phyloP scores from a whole-genome alignment of 306 rosid genomes.

The Cucurbita argyrosperma region DNA sequence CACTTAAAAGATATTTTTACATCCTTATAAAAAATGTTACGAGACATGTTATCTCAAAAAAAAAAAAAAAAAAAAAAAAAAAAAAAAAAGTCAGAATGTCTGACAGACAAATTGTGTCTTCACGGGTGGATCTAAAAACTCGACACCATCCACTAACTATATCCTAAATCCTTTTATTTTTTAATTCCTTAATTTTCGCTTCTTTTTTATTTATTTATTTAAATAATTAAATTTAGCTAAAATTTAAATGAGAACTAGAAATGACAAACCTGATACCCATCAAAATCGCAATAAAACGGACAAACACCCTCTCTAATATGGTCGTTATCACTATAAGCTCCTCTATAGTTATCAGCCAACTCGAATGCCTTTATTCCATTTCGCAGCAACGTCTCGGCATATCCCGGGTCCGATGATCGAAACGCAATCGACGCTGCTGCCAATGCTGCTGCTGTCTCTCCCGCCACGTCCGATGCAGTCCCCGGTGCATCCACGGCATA shows the following conservation, averaged over 20 bases:
- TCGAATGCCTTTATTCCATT: constrained; percentile 58
- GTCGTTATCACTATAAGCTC: constrained; percentile 78
- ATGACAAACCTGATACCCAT: constrained; percentile 54
- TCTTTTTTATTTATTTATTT: too few species aligned
- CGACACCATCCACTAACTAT: too few species aligned
- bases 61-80: too few species aligned
- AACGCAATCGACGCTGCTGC: constrained; percentile 74
- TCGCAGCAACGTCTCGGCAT: constrained; percentile 51
- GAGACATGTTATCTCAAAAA: too few species aligned
- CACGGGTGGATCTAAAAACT: background rate
- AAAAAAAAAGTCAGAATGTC: background rate
- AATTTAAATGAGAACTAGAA: too few species aligned
- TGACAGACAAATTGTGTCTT: background rate
- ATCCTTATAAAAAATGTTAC: too few species aligned
- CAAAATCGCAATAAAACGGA: constrained; percentile 83
- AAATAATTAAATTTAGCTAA: too few species aligned
- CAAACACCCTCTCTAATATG: constrained; percentile 53
- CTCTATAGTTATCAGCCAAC: constrained; percentile 62
- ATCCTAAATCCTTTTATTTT: too few species aligned
- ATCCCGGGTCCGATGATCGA: constrained; percentile 49
- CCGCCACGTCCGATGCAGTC: constrained; percentile 79
- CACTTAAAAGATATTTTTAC: too few species aligned
- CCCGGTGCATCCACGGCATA: constrained; percentile 85
- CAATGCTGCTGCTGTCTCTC: constrained; percentile 73
- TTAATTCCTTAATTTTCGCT: too few species aligned